Percentiles rank a stretch among this genome's conserved stretches.
These are phyloP conservation scores for Solanum tarijense DNA, from an alignment of 257 asterid species.

Conservation along the genomic window DNA sequence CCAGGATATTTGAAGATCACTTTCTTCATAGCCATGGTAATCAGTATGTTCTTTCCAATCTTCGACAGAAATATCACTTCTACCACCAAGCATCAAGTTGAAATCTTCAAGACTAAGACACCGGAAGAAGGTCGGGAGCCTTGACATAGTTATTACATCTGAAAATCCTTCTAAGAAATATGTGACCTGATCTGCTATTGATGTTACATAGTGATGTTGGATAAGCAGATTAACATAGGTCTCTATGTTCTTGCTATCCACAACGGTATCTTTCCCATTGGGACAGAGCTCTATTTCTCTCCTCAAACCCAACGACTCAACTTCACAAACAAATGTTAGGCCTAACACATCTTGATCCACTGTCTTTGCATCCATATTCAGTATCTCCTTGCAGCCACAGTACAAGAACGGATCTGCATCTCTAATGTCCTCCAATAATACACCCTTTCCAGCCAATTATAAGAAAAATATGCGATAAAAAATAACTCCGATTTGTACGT, in stretches of 20 bases:
- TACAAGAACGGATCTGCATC: constrained; percentile 71
- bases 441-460: constrained; percentile 48
- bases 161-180: constrained; percentile 60
- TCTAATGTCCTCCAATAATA: constrained; percentile 57
- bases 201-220: constrained; percentile 47
- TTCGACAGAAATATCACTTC: constrained; percentile 55
- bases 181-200: constrained; percentile 48
- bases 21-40: constrained; percentile 54
- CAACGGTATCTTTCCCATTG: constrained; percentile 41
- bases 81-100: constrained; percentile 65
- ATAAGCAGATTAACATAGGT: constrained; percentile 59
- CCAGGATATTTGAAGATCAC: constrained; percentile 72
- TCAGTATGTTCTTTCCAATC: constrained; percentile 90
- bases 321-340: constrained; percentile 59
- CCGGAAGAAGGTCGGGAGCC: constrained; percentile 40
- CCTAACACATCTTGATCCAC: constrained; percentile 76
- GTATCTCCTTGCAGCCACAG: constrained; percentile 64
- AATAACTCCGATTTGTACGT: constrained; percentile 64
- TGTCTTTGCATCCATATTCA: constrained; percentile 29
- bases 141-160: constrained; percentile 25
- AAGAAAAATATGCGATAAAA: constrained; percentile 60
- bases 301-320: constrained; percentile 65
- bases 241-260: constrained; percentile 57
- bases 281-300: constrained; percentile 57
- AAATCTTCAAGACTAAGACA: constrained; percentile 54